These are phyloP conservation scores for Neckera pumila DNA, from an alignment of 225 moss, liverwort and hornwort species.

Conservation along the genomic window DNA sequence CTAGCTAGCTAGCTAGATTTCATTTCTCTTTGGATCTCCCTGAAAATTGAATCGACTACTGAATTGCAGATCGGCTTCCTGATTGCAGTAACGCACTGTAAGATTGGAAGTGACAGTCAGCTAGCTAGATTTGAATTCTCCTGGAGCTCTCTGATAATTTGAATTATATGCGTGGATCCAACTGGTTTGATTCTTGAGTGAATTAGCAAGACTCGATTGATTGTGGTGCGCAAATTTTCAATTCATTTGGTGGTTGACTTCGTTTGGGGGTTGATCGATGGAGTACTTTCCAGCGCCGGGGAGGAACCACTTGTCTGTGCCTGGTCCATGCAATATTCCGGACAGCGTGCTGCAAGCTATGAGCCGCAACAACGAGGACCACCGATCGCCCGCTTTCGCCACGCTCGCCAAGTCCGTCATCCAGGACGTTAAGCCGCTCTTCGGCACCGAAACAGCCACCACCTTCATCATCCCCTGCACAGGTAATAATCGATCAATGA, in stretches of 20 bases:
- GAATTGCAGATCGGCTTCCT: background rate
- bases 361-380: constrained; percentile 89
- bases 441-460: constrained; percentile 47
- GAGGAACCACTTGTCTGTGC: constrained; percentile 73
- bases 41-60: no score
- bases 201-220: no score
- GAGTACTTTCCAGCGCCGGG: constrained; percentile 79
- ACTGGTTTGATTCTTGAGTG: background rate
- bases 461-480: constrained; percentile 83
- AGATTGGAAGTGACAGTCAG: background rate
- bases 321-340: constrained; percentile 84
- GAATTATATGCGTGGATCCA: background rate
- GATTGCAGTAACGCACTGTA: background rate
- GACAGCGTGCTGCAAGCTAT: constrained; percentile 67
- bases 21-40: background rate
- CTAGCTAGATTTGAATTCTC: background rate
- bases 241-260: background rate
- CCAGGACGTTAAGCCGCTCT: constrained; percentile 72
- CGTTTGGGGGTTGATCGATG: background rate
- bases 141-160: background rate
- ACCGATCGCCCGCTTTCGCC: constrained; percentile 83
- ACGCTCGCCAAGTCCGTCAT: constrained; percentile 63
- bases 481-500: constrained; percentile 13
- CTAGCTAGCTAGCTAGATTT: background rate
- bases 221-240: background rate